A percentile compares a stretch with the other conserved stretches of the same genome.
Evolutionary conservation across 2,329 filamentous ascomycete genomes (phyloP).

Genomic region (Leptographium radiaticola): DNA sequence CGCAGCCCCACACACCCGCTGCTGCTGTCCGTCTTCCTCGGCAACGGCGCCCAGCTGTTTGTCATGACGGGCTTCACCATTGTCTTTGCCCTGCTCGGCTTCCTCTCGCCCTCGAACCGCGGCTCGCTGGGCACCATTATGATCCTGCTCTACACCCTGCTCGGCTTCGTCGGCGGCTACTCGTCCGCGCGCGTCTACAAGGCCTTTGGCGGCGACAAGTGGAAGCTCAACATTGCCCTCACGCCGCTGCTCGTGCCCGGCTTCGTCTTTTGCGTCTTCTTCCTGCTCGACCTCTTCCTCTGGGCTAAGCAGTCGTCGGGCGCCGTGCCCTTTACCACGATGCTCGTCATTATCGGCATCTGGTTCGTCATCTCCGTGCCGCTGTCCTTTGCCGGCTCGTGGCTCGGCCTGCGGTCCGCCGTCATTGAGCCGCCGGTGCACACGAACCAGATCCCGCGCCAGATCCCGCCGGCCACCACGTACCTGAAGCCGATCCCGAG

Average conservation of each 20-base stretch:
- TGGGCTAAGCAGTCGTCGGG: conserved; percentile 89
- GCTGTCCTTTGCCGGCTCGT: conserved; percentile 78
- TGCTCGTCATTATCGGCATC: conserved; percentile 84
- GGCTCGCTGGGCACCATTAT: conserved; percentile 89
- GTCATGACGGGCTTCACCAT: conserved; percentile 96
- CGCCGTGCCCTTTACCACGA: conserved; percentile 90
- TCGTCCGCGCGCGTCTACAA: conserved; percentile 87
- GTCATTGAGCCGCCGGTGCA: conserved; percentile 69
- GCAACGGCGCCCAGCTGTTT: conserved; percentile 91
- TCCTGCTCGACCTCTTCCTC: conserved; percentile 89
- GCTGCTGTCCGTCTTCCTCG: conserved; percentile 73
- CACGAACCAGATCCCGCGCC: conserved; percentile 94
- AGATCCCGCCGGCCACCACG: conserved; percentile 68
- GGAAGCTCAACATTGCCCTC: conserved; percentile 85
- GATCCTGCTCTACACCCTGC: conserved; percentile 82
- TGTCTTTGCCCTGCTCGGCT: conserved; percentile 81
- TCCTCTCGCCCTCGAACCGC: conserved; percentile 89
- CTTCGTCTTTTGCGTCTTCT: conserved; percentile 78
- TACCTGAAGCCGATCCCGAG: conserved; percentile 81
- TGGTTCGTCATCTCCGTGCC: conserved; percentile 97
- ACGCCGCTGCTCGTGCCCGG: conserved; percentile 79
- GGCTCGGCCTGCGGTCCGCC: conserved; percentile 73
- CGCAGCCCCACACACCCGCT: conserved; percentile 72
- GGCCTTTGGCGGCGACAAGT: conserved; percentile 77
- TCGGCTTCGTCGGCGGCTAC: conserved; percentile 88